phyloP scores from a whole-genome alignment of 2,329 filamentous ascomycete species.

The Aspergillus pseudoglaucus region DNA sequence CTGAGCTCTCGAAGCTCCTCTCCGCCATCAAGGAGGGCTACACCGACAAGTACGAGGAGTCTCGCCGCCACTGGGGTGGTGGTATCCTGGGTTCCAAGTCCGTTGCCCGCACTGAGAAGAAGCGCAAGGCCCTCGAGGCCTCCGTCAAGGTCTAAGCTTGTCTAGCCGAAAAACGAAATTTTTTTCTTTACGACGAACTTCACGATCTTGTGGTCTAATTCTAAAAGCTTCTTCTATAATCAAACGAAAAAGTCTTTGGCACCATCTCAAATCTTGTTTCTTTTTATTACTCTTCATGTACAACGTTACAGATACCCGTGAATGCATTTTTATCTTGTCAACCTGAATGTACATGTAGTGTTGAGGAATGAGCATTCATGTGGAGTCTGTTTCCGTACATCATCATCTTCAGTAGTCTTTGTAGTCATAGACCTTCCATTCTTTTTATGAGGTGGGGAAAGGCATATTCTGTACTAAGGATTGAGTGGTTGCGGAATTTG shows the following conservation, averaged over 20 bases:
- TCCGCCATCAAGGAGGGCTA: conserved; percentile 97
- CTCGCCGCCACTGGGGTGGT: conserved; percentile 94
- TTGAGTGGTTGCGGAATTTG: no score
- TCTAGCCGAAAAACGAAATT: conserved; percentile 5
- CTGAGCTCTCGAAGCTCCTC: conserved; percentile 93
- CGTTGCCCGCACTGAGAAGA: conserved; percentile 69
- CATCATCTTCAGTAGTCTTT: background rate
- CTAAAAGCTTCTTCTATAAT: conserved; percentile 3
- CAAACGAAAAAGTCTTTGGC: background rate
- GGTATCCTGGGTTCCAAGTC: conserved; percentile 99
- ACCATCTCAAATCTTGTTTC: background rate
- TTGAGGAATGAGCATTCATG: conserved; percentile 20
- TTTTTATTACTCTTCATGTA: conserved; percentile 19
- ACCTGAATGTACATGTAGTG: conserved; percentile 15
- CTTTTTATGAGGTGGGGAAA: background rate
- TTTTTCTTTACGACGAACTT: conserved; percentile 19
- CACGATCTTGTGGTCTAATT: conserved; percentile 9
- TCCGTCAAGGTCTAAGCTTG: conserved; percentile 91
- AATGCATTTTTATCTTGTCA: conserved; percentile 29
- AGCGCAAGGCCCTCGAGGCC: conserved; percentile 84
- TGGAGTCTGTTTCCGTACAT: conserved; percentile 10
- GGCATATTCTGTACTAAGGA: no score
- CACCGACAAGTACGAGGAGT: conserved; percentile 88
- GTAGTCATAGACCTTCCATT: background rate
- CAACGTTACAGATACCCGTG: conserved; percentile 35